Base-by-base conservation (phyloP, 768 basidiomycete species). In the Lyophyllum decastes region DNA sequence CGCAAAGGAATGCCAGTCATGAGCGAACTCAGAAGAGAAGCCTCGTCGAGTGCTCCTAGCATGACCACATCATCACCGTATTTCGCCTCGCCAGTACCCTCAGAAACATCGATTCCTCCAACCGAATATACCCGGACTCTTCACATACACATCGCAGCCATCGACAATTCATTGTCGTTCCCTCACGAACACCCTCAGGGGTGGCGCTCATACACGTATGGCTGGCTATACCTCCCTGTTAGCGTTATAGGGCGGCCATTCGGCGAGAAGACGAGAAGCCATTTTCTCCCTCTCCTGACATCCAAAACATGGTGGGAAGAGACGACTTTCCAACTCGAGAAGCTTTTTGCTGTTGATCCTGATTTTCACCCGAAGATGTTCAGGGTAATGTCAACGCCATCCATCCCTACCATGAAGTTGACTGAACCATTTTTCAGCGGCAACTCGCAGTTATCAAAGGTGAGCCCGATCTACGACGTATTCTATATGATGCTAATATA, bases 351-450 rank as follows among this genome's bases (percentile, higher is more conserved):
- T 11, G 78, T 92, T 2, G 94, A 94, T 68, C 86, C 88, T 3
- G 93, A 91, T 72, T 94, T 92, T 67, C 90, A 94, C 71, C 89
- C 89, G 0, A 92, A 92, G 74, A 94, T 94, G 92, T 93, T 93
- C 74, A 80, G 81, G 55, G 90, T 89, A 65, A 70, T 12, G 45
- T 27, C 30, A 51, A 30, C 35, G 26, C 59, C 27, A n/a, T 9
- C 59, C 27, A n/a, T 9, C 19, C 17, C 4, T 10, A 22, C 51
- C 40, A 47, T 50, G 48, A 27, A 26, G 6, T 25, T 34, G 57
- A 58, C 44, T 66, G 30, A 19, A 14, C 52, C 34, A n/a, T 59
- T 35, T n/a, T 50, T 3, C 66, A 91, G 89, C 80, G 89, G 59
- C 94, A 96, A 80, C 73, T 95, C 55, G 88, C 92, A n/a, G 92